A percentile compares a stretch with the other conserved stretches of the same genome.
These are phyloP conservation scores for Tuber brumale DNA, from an alignment of 495 filamentous ascomycete species.

Conservation along the genomic window DNA sequence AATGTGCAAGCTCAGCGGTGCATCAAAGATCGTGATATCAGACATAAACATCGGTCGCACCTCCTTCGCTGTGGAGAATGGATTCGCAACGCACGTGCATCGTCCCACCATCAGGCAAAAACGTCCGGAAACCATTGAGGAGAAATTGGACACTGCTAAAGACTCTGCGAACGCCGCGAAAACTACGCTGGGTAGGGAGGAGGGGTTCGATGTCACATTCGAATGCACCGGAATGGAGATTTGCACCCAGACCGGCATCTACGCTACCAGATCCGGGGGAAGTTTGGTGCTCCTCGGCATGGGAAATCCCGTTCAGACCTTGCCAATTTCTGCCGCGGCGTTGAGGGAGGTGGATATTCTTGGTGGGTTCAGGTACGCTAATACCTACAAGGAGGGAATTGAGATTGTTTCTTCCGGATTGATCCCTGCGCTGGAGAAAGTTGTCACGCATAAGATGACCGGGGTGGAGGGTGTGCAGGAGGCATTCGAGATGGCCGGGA, in stretches of 20 bases:
- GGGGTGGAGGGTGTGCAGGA: conserved; percentile 59
- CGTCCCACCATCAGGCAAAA: conserved; percentile 26
- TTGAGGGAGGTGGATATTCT: conserved; percentile 84
- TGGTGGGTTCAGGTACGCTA: conserved; percentile 87
- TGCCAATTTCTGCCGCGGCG: conserved; percentile 77
- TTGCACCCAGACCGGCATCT: conserved; percentile 80
- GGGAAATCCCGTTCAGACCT: conserved; percentile 83
- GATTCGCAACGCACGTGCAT: conserved; percentile 60
- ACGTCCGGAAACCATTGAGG: conserved; percentile 51
- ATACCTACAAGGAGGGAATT: conserved; percentile 79
- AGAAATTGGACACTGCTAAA: conserved; percentile 58
- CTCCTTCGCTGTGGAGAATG: conserved; percentile 63
- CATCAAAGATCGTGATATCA: conserved; percentile 63
- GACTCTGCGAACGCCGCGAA: conserved; percentile 40
- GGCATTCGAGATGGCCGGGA: conserved; percentile 76
- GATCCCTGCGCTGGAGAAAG: conserved; percentile 51
- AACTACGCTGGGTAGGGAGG: conserved; percentile 48
- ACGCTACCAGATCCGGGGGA: conserved; percentile 70
- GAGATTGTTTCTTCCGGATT: conserved; percentile 58
- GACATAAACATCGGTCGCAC: conserved; percentile 77
- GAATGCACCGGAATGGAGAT: conserved; percentile 87
- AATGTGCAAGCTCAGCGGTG: conserved; percentile 61
- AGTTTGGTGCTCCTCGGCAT: conserved; percentile 85
- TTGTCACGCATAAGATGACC: conserved; percentile 67
- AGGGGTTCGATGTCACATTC: conserved; percentile 71